Evolutionary conservation across 495 filamentous ascomycete species (phyloP), one percentile per base, ranked within the genome.

Genomic region (Physcia stellaris): DNA sequence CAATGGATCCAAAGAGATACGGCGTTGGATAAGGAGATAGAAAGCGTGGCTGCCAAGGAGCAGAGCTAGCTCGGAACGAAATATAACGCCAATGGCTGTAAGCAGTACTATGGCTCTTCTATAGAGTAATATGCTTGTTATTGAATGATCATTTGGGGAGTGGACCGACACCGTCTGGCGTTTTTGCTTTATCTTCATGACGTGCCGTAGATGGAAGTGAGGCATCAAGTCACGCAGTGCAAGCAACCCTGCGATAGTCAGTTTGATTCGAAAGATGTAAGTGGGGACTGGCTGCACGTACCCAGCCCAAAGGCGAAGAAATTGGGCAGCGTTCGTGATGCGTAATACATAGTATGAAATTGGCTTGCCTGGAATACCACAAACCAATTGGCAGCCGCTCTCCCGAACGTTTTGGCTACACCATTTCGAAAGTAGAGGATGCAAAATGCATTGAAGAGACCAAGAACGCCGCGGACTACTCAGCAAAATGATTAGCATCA

Each of bases 331-430:
- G 86, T 85, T 37, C 92, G 68, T 6, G 84, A 92, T 12, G 92
- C 84, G 58, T 96, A 99, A 65, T 84, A 96, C 35, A 90, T 70
- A 36, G 94, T 59, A 61, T 96, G 90, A 54, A 99, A 96, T 53
- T 94, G 87, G 56, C 77, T 80, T 0, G 73, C 71, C 45, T 90
- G 86, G 24, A 96, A 67, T 35, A 90, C 41, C 5, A 80, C 55
- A 56, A 84, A 99, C 84, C 88, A 96, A 42, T 75, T 68, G 17
- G 79, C 83, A 3, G 79, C 68, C 6, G 63, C 60, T 24, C 59
- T 61, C 6, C 92, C 88, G 50, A 82, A 94, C 15, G 76, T 70
- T 34, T 61, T 67, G 28, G 63, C 66, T 9, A 95, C 59, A 6
- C 73, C 75, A 32, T 56, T 48, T 24, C 75, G 73, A 47, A 83